Evolutionary conservation across 768 basidiomycete genomes (phyloP), one percentile per base, ranked within the genome.

Genomic region (Cyclocybe aegerita): DNA sequence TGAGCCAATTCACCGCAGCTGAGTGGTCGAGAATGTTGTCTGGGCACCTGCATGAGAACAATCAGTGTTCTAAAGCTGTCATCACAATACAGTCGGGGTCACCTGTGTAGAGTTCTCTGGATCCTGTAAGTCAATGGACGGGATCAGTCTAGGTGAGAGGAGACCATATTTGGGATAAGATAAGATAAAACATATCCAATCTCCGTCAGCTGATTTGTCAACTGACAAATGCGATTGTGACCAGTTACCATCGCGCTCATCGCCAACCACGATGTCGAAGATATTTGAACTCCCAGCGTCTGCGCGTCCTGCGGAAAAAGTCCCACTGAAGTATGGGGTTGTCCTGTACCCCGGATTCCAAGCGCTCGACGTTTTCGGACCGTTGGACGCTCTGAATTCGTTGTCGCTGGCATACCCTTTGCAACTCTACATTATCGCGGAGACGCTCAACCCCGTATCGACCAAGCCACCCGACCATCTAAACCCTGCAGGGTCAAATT

Each of bases 311-410:
- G 53, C 53, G 36, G 50, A 56, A 30, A 32, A 49, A 4, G 49
- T 64, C 9, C 65, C 65, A 9, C 41, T 63, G 12, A 57, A 59
- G 46, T 70, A 63, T 36, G 70, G 66, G 11, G 55, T 67, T 14
- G 46, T 64, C 44, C 52, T 65, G 38, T 70, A 62, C 58, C 63
- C 58, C 6, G 62, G 62, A 29, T 69, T 66, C 43, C 69, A 72
- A 61, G 67, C 70, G 10, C 56, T 70, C 14, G 69, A 72, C 43
- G 61, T 64, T 11, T 72, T 72, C 49, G 69, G 70, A 5, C 67
- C 69, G 4, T 33, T 72, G 34, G 70, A 72, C 45, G 64, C 63
- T 2, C 53, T 72, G 32, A 69, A 70, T 47, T 51, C 59, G 2
- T 59, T 72, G 11, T 64, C 65, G n/a, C 40, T 54, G 2, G 43